A percentile compares a stretch with the other conserved stretches of the same genome.
These are phyloP conservation scores for Monosporascus sp. DNA, from an alignment of 2,329 filamentous ascomycete genomes.

Conservation along the genomic window DNA sequence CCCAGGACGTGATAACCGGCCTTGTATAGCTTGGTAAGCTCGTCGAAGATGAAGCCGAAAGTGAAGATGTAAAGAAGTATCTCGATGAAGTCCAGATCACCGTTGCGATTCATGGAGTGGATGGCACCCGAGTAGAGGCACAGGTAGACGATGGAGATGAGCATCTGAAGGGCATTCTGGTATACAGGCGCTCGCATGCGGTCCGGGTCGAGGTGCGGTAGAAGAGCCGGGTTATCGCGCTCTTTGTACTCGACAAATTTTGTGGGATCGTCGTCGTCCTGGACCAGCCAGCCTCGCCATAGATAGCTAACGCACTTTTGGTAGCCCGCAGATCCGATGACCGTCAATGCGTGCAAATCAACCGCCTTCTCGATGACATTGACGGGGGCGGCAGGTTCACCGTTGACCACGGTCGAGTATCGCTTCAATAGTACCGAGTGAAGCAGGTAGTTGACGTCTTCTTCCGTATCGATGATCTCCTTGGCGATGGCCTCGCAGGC, in stretches of 20 bases:
- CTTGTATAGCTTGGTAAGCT: conserved; percentile 86
- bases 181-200: conserved; percentile 90
- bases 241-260: conserved; percentile 84
- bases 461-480: conserved; percentile 76
- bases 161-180: conserved; percentile 83
- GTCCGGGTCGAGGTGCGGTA: conserved; percentile 84
- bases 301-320: conserved; percentile 92
- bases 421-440: conserved; percentile 80
- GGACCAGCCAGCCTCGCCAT: conserved; percentile 95
- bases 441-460: conserved; percentile 72
- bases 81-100: conserved; percentile 81
- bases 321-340: conserved; percentile 91
- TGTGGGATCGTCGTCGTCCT: conserved; percentile 87
- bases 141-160: conserved; percentile 79
- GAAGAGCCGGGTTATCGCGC: conserved; percentile 73
- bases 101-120: conserved; percentile 84
- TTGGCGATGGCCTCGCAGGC: conserved; percentile 94
- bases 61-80: conserved; percentile 87
- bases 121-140: conserved; percentile 84
- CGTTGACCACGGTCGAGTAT: conserved; percentile 75
- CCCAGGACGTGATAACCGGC: conserved; percentile 85
- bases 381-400: conserved; percentile 65
- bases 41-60: conserved; percentile 83
- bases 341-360: conserved; percentile 79
- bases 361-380: conserved; percentile 94